Evolutionary conservation across 768 basidiomycete genomes (phyloP).

Genomic region (Tricholomella constricta): DNA sequence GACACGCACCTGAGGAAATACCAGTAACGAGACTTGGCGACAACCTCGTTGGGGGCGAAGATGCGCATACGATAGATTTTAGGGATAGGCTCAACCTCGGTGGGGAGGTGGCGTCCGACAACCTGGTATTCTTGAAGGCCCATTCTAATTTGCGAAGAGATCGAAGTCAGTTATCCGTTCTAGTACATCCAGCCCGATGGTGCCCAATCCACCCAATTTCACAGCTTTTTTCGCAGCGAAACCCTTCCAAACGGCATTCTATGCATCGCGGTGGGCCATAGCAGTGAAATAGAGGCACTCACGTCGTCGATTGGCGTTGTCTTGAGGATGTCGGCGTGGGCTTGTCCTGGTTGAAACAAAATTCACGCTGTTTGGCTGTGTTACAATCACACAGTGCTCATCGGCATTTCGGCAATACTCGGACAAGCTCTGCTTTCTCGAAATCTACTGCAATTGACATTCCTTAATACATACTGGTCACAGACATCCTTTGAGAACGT

Average conservation of each 20-base stretch:
- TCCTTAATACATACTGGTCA: too few species aligned
- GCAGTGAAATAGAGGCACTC: conserved; percentile 24
- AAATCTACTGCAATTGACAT: neutral
- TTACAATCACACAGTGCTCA: neutral
- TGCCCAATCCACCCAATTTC: conserved; percentile 29
- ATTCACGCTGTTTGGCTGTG: conserved; percentile 17
- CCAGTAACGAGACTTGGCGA: conserved; percentile 99
- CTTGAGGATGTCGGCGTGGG: conserved; percentile 28
- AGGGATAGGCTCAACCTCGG: conserved; percentile 88
- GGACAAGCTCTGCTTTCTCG: neutral
- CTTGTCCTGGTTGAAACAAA: conserved; percentile 7
- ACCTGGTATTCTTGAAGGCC: conserved; percentile 92
- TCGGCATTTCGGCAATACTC: conserved; percentile 17
- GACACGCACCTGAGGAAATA: conserved; percentile 86
- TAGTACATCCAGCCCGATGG: conserved; percentile 24
- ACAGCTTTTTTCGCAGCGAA: conserved; percentile 14
- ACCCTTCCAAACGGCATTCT: neutral
- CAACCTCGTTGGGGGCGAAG: conserved; percentile 97
- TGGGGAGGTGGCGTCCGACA: conserved; percentile 96
- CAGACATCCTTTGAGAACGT: too few species aligned
- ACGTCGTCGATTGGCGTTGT: conserved; percentile 36
- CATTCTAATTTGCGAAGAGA: conserved; percentile 52
- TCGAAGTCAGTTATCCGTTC: conserved; percentile 13
- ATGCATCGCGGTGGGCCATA: neutral
- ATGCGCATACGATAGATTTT: conserved; percentile 99